Conservation (phyloP, 2,329 filamentous ascomycete species). For the Fusarium subtropicale region DNA sequence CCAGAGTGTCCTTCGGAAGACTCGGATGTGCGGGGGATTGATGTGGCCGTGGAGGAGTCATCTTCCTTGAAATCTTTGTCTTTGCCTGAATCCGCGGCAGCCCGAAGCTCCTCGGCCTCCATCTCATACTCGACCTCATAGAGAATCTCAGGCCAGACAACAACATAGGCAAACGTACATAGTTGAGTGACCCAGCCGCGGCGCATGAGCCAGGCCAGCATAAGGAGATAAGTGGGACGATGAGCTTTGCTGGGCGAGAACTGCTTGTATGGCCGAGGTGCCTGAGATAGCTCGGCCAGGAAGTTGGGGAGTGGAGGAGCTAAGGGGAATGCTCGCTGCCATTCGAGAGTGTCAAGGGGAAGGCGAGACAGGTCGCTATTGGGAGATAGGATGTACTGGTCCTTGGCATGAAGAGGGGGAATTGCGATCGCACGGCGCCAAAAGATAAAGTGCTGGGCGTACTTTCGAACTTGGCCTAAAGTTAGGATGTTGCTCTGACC, state of each 20-base stretch:
- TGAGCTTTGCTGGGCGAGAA: slow-evolving; percentile 91
- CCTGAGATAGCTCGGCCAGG: slow-evolving; percentile 82
- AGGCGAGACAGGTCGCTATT: slow-evolving; percentile 84
- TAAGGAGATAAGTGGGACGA: slow-evolving; percentile 86
- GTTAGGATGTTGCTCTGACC: slow-evolving; percentile 78
- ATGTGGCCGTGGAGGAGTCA: slow-evolving; percentile 32
- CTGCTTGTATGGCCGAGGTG: slow-evolving; percentile 83
- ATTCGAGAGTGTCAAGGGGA: slow-evolving; percentile 74
- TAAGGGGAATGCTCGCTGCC: slow-evolving; percentile 83
- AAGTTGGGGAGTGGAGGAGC: slow-evolving; percentile 87
- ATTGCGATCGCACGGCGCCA: slow-evolving; percentile 95
- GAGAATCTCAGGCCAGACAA: slow-evolving; percentile 84
- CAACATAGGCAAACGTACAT: slow-evolving; percentile 89
- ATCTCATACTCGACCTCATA: slow-evolving; percentile 81
- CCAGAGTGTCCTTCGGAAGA: slow-evolving; percentile 45
- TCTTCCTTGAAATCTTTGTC: slow-evolving; percentile 45
- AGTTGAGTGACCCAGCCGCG: slow-evolving; percentile 95
- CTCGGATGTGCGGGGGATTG: slow-evolving; percentile 43
- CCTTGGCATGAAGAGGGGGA: slow-evolving; percentile 87
- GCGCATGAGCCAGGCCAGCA: slow-evolving; percentile 92
- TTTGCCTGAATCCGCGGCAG: slow-evolving; percentile 47
- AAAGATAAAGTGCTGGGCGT: slow-evolving; percentile 93
- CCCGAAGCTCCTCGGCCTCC: slow-evolving; percentile 71
- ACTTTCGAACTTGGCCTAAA: slow-evolving; percentile 83
- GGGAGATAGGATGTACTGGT: slow-evolving; percentile 91